phyloP scores from a whole-genome alignment of 1,284 basidiomycete genomes.

The Anthracocystis panici-leucophaei region DNA sequence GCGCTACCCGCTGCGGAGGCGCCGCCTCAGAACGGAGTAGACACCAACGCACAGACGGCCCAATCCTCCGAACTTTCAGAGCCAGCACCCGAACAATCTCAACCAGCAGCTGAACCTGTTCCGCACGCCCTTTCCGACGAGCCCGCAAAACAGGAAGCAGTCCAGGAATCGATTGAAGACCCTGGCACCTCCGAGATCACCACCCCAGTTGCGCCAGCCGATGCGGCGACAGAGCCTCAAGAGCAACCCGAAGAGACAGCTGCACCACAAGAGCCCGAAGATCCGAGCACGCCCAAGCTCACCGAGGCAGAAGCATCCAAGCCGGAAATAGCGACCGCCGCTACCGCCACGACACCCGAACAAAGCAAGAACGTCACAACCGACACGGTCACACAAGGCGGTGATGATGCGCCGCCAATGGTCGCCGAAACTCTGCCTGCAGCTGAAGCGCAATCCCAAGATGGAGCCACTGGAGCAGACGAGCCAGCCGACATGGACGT shows the following conservation, averaged over 20 bases:
- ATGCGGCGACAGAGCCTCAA: background rate
- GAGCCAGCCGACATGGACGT: slow-evolving; percentile 30
- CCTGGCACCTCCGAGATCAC: background rate
- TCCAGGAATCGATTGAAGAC: slow-evolving; percentile 9
- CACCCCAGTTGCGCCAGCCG: background rate
- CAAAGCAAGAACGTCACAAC: background rate
- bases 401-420: slow-evolving; percentile 1
- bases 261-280: slow-evolving; percentile 8
- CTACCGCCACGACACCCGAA: background rate
- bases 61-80: background rate
- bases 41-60: background rate
- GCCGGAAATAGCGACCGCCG: background rate
- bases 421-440: background rate
- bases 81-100: background rate
- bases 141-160: background rate
- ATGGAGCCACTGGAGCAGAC: background rate
- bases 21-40: background rate
- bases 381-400: background rate
- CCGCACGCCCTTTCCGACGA: background rate
- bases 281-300: slow-evolving; percentile 22
- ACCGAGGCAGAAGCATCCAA: slow-evolving; percentile 6
- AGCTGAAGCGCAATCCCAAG: slow-evolving; percentile 1
- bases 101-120: background rate
- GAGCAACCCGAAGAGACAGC: background rate
- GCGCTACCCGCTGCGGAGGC: background rate